phyloP scores from a whole-genome alignment of 805 yeast species.

The Ogataea neopini region DNA sequence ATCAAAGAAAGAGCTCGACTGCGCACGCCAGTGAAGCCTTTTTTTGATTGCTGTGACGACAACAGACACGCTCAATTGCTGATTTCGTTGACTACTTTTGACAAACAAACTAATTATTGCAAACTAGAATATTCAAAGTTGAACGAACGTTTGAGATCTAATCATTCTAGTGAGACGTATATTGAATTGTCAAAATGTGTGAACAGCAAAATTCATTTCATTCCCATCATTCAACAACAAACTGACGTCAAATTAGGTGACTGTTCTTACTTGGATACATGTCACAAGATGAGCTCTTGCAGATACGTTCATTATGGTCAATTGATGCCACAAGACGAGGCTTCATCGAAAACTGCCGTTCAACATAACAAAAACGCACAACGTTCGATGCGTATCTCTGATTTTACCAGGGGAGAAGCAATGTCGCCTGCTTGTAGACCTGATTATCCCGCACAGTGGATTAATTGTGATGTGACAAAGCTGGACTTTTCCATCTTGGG shows the following conservation, averaged over 20 bases:
- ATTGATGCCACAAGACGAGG: slow-evolving; percentile 40
- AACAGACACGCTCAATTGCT: slow-evolving; percentile 35
- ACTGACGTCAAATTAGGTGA: slow-evolving; percentile 81
- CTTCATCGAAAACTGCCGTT: slow-evolving; percentile 11
- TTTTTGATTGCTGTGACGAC: slow-evolving; percentile 52
- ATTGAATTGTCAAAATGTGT: slow-evolving; percentile 33
- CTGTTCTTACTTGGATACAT: slow-evolving; percentile 91
- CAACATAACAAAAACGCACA: slow-evolving; percentile 25
- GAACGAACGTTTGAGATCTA: slow-evolving; percentile 19
- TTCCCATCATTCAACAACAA: slow-evolving; percentile 54
- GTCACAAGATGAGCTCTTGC: slow-evolving; percentile 82
- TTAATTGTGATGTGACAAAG: slow-evolving; percentile 76
- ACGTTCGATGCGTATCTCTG: slow-evolving; percentile 31
- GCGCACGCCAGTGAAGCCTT: slow-evolving; percentile 43
- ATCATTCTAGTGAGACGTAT: slow-evolving; percentile 10
- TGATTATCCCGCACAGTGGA: slow-evolving; percentile 72
- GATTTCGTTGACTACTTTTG: slow-evolving; percentile 25
- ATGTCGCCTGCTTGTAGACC: slow-evolving; percentile 26
- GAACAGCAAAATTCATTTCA: slow-evolving; percentile 47
- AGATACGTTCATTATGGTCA: slow-evolving; percentile 77
- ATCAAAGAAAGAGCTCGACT: slow-evolving; percentile 41
- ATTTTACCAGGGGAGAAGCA: slow-evolving; percentile 52
- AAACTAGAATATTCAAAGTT: slow-evolving; percentile 31
- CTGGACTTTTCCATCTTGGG: slow-evolving; percentile 74
- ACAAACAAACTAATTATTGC: slow-evolving; percentile 29